Percentiles rank a stretch among this genome's conserved stretches.
Evolutionary conservation across 1,284 basidiomycete species (phyloP).

Genomic region (Apiotrichum akiyoshidainum): DNA sequence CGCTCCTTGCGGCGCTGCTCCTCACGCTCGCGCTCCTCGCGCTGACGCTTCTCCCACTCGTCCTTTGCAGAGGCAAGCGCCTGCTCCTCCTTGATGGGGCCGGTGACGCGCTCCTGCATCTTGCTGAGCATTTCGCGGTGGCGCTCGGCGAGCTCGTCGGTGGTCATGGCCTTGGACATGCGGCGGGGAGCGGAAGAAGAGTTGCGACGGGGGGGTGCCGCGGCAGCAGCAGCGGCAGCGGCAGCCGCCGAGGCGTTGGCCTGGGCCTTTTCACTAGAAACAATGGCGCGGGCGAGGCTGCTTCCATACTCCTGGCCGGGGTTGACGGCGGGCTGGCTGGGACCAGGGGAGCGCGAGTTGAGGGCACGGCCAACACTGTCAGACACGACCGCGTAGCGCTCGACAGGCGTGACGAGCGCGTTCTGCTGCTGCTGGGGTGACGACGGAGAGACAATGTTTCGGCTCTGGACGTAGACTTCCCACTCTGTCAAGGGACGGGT

Average conservation of each 20-base stretch:
- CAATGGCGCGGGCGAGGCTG: slow-evolving; percentile 12
- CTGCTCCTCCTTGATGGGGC: slow-evolving; percentile 36
- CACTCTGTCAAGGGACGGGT: slow-evolving; percentile 30
- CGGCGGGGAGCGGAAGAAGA: slow-evolving; percentile 3
- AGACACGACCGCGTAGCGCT: slow-evolving; percentile 13
- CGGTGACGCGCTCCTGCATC: slow-evolving; percentile 44
- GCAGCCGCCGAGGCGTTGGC: slow-evolving; percentile 11
- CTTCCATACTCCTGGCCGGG: slow-evolving; percentile 16
- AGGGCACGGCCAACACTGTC: slow-evolving; percentile 13
- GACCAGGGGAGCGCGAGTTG: slow-evolving; percentile 4
- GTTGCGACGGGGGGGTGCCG: background rate
- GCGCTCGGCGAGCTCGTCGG: slow-evolving; percentile 46
- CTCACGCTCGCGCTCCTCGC: slow-evolving; percentile 17
- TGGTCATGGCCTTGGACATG: slow-evolving; percentile 35
- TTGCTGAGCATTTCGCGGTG: slow-evolving; percentile 42
- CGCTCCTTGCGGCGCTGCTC: slow-evolving; percentile 9
- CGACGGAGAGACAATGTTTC: slow-evolving; percentile 38
- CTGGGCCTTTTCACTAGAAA: background rate
- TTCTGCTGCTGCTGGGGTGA: background rate
- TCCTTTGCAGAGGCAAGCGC: slow-evolving; percentile 24
- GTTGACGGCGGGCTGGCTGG: slow-evolving; percentile 2
- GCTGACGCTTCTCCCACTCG: slow-evolving; percentile 12
- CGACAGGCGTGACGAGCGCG: background rate
- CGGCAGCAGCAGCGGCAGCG: background rate
- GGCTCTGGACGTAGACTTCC: slow-evolving; percentile 38